phyloP scores from a whole-genome alignment of 176 grass and related monocot species.

The Eleusine coracana region DNA sequence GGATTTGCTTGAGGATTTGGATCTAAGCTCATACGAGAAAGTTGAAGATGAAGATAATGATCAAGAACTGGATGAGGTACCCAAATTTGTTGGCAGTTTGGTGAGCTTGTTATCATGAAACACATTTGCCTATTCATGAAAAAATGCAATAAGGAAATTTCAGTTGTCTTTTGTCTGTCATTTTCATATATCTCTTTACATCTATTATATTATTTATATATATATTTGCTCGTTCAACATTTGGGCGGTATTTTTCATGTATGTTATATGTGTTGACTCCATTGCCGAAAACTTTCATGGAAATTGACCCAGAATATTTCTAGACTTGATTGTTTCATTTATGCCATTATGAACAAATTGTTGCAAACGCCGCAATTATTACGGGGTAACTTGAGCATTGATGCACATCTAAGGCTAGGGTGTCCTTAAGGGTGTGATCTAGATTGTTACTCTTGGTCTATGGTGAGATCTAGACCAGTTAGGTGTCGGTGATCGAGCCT shows the following conservation, averaged over 20 bases:
- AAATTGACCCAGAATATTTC: background rate
- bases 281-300: background rate
- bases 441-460: too few relatives aligned
- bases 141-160: background rate
- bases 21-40: constrained; percentile 83
- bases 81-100: background rate
- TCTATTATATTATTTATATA: background rate
- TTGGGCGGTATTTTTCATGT: background rate
- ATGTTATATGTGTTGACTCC: background rate
- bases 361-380: background rate
- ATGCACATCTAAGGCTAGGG: too few relatives aligned
- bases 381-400: background rate
- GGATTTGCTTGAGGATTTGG: constrained; percentile 80
- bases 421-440: too few relatives aligned
- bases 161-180: background rate
- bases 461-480: too few relatives aligned
- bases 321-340: background rate
- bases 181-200: constrained; percentile 10
- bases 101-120: background rate
- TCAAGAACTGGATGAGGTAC: too few relatives aligned
- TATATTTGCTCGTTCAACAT: background rate
- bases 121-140: background rate
- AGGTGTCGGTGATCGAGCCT: too few relatives aligned
- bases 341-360: background rate
- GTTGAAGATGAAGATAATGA: constrained; percentile 17